Percentiles rank a stretch among this genome's conserved stretches.
These are phyloP conservation scores for Cutaneotrichosporon sp. DNA, from an alignment of 1,284 basidiomycete genomes.

Conservation along the genomic window DNA sequence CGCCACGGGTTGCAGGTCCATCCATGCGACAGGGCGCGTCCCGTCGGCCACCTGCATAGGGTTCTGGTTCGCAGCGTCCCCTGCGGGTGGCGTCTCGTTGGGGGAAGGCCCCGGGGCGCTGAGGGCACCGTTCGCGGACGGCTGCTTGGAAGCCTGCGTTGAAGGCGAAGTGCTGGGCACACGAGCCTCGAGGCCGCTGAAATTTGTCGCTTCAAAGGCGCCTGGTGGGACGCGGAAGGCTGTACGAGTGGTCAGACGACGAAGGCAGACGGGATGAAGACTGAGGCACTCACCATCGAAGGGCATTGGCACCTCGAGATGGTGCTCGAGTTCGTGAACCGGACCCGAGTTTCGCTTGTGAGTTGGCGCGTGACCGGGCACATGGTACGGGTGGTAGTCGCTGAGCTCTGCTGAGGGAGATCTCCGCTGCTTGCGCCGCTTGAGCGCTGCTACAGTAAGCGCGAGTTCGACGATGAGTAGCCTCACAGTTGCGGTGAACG, in stretches of 20 bases:
- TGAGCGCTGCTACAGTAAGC: conserved; percentile 1
- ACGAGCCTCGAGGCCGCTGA: not conserved
- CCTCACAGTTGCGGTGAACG: conserved; percentile 4
- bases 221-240: not conserved
- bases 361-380: not conserved
- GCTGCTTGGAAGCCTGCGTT: not conserved
- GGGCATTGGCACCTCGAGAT: not conserved
- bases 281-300: not conserved
- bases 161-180: not conserved
- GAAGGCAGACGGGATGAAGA: too few relatives aligned
- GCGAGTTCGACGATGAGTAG: not conserved
- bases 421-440: conserved; percentile 3
- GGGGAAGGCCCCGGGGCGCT: not conserved
- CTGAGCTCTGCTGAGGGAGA: conserved; percentile 9
- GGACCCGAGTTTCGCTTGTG: conserved; percentile 7
- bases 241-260: not conserved
- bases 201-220: not conserved
- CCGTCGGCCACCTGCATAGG: not conserved
- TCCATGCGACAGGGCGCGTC: not conserved
- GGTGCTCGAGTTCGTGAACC: not conserved
- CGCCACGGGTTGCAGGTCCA: not conserved
- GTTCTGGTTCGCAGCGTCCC: not conserved
- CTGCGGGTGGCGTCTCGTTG: not conserved
- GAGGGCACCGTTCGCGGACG: not conserved
- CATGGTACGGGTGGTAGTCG: conserved; percentile 9